Conservation (phyloP, 805 yeast genomes). For the Pichia exigua region DNA sequence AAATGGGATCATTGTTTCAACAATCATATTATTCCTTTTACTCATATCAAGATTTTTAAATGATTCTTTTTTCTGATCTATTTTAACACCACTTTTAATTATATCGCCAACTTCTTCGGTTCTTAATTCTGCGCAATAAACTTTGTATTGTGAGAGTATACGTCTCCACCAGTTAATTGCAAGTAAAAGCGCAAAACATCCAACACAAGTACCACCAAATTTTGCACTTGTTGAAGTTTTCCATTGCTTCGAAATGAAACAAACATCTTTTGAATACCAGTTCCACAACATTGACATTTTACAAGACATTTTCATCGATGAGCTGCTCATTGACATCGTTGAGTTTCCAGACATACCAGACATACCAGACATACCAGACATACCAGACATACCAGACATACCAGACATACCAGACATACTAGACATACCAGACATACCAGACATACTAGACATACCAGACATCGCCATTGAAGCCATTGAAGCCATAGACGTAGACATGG, state of each 20-base stretch:
- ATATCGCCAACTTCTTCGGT: slow-evolving; percentile 5
- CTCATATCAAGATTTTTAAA: not conserved
- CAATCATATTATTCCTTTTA: not conserved
- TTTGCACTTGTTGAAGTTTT: slow-evolving; percentile 11
- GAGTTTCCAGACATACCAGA: not conserved
- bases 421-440: not conserved
- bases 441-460: slow-evolving; percentile 1
- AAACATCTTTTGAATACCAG: slow-evolving; percentile 14
- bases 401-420: not conserved
- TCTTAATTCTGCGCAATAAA: slow-evolving; percentile 6
- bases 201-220: slow-evolving; percentile 18
- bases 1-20: slow-evolving; percentile 10
- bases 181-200: slow-evolving; percentile 11
- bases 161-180: slow-evolving; percentile 17
- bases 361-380: slow-evolving; percentile 1
- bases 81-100: not conserved
- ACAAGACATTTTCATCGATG: slow-evolving; percentile 8
- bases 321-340: not conserved
- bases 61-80: not conserved
- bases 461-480: slow-evolving; percentile 1
- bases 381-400: slow-evolving; percentile 2
- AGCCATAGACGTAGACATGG: not conserved
- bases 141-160: slow-evolving; percentile 9
- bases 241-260: slow-evolving; percentile 14
- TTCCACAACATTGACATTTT: slow-evolving; percentile 19